These are phyloP conservation scores for Tulasnella sp. DNA, from an alignment of 768 basidiomycete species.

Conservation along the genomic window DNA sequence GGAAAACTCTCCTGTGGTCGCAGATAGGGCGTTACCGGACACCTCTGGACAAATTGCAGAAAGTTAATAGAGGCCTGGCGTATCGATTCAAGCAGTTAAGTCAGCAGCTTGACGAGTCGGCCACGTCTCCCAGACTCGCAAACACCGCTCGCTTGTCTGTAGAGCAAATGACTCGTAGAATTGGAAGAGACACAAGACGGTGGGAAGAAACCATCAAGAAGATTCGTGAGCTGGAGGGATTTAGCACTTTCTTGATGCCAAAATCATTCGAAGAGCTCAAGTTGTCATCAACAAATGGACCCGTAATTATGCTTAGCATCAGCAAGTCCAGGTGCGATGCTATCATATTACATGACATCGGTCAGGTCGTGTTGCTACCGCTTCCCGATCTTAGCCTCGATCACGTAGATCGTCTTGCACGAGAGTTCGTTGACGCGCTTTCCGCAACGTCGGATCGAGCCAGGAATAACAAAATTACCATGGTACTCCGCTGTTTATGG, in stretches of 20 bases:
- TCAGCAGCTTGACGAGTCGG: not conserved
- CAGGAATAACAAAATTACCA: not conserved
- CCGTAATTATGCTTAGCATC: constrained; percentile 1
- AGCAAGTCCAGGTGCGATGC: not conserved
- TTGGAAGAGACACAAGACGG: not conserved
- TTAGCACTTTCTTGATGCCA: constrained; percentile 2
- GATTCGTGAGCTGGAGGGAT: constrained; percentile 1
- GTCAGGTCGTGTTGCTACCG: not conserved
- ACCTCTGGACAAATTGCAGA: not conserved
- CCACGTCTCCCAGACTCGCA: not conserved
- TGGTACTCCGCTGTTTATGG: not conserved
- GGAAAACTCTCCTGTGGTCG: not conserved
- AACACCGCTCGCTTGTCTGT: not conserved
- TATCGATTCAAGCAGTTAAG: not conserved
- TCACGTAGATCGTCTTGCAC: not conserved
- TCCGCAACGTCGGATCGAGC: too few relatives aligned
- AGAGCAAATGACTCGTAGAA: not conserved
- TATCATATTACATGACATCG: not conserved
- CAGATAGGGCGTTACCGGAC: constrained; percentile 4
- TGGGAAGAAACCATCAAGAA: not conserved
- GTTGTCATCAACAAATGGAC: not conserved
- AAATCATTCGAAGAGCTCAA: not conserved
- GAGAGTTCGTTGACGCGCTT: too few relatives aligned
- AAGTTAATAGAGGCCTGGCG: not conserved
- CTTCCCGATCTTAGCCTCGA: not conserved